Evolutionary conservation across 345 rosid species (phyloP).

Genomic region (Moricandia moricandioides): DNA sequence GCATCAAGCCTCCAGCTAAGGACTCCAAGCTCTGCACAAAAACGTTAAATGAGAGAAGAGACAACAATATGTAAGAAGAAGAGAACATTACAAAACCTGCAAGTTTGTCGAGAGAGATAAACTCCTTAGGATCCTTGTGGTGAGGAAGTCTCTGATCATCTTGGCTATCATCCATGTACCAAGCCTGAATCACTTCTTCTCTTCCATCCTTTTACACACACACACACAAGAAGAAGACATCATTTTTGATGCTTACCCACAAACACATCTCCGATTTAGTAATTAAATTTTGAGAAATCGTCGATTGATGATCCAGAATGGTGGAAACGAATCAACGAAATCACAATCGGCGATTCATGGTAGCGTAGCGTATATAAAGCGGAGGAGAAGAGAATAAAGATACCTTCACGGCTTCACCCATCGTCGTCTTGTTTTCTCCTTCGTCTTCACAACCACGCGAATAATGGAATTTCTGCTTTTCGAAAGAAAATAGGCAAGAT

Average conservation of each 20-base stretch:
- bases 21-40: constrained; percentile 71
- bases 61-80: not conserved
- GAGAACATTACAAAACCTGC: constrained; percentile 42
- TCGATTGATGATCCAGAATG: not conserved
- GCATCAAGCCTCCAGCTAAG: constrained; percentile 93
- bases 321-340: not conserved
- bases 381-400: not conserved
- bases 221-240: not conserved
- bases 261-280: not conserved
- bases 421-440: not conserved
- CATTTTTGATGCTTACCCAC: constrained; percentile 18
- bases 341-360: not conserved
- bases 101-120: constrained; percentile 70
- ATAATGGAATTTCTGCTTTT: not conserved
- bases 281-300: not conserved
- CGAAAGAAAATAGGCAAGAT: too few relatives aligned
- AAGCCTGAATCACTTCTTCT: constrained; percentile 82
- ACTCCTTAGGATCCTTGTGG: constrained; percentile 81
- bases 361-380: too few relatives aligned
- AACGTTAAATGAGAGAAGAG: not conserved
- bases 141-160: constrained; percentile 93
- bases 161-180: constrained; percentile 88
- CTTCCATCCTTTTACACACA: constrained; percentile 30
- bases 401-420: constrained; percentile 4
- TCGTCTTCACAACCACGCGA: not conserved